Base-by-base conservation (phyloP, 2,329 filamentous ascomycete genomes). In the Apiospora kogelbergensis region DNA sequence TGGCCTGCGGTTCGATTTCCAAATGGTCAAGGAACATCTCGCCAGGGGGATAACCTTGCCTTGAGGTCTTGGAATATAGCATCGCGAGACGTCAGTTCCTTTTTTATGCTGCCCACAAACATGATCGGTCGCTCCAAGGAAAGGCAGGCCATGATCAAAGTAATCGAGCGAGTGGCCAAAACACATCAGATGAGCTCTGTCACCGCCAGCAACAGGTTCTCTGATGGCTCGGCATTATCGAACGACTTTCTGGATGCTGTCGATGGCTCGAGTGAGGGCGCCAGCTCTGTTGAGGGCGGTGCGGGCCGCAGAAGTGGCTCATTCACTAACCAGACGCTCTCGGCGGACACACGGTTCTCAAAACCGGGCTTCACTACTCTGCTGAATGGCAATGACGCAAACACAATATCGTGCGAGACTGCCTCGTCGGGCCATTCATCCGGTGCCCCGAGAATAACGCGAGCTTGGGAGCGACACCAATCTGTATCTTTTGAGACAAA, bases 11-110 rank as follows among this genome's bases (percentile, higher is more conserved):
- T 86, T 93, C 75, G 95, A 98, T 77, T 81, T 98, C 65, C 80
- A 90, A 66, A 86, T 90, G 74, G 90, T 97, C 6, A 90, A 93
- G 72, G 87, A 91, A 72, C 85, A 95, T 45, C 83, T 98, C 7
- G 89, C 88, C 3, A 89, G 94, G 74, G 94, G 22, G 91, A 97
- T 74, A 85, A 87, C 70, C 82, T 88, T 67, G 89, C 90, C 0
- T 83, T 98, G 67, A 89, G 89, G 70, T 86, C 91, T 46, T 97
- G 93, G 84, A 85, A 88, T 71, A 90, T 97, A 70, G 95, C 89
- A 15, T 89, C 90, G n/a, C 93, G 90, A 69, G 95, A 98, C 79
- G 90, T 97, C 0, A 97, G 94, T 0, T 97, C 94, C 5, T 96
- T 97, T 77, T 98, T 98, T 80, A 92, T 94, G 73, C 41, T 37